Base-by-base conservation (phyloP, 148 eudicot species). In the Salicornia ramosissima region DNA sequence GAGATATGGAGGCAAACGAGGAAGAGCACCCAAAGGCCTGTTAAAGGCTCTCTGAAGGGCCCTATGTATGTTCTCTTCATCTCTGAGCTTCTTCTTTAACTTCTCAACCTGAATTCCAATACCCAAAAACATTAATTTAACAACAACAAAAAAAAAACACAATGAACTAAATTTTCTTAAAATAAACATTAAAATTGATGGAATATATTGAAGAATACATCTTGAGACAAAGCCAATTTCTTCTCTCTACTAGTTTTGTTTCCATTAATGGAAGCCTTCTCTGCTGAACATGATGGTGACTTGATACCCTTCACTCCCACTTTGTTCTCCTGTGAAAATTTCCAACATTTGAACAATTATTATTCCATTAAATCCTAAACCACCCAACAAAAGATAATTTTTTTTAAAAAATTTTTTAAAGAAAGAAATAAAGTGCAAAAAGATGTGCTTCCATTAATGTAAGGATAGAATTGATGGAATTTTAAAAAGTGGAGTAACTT, bases 1-100 rank as follows among this genome's bases (percentile, higher is more conserved):
- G 33, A 94, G 97, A 86, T 84, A 90, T 40, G 97, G 90, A 52
- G 98, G 98, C 30, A 94, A 86, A 52, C 96, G 98, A 55, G 98
- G 98, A 10, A 94, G 78, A 60, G 91, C 78, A 46, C 98, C 98
- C 64, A 88, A 79, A 40, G 97, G 96, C 69, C 98, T 83, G 64
- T 71, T 82, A 47, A 94, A 87, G 40, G 98, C 98, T 64, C 98
- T 88, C 67, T 87, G 86, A 31, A 94, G 71, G 64, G 97, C 97
- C 81, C 88, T 88, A 42, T 90, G 96, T 4, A 94, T 86, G 81
- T 87, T 94, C 78, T 90, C 98, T 77, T 94, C 98, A 64, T 94
- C 89, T 68, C 74, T 87, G 5, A 94, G 88, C 83, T 87, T 88
- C 87, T 87, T 88, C 83, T 84, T 94, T 50, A 94, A 79, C 75